phyloP scores from a whole-genome alignment of 2,329 filamentous ascomycete genomes.

The Pseudocercospora fuligena region DNA sequence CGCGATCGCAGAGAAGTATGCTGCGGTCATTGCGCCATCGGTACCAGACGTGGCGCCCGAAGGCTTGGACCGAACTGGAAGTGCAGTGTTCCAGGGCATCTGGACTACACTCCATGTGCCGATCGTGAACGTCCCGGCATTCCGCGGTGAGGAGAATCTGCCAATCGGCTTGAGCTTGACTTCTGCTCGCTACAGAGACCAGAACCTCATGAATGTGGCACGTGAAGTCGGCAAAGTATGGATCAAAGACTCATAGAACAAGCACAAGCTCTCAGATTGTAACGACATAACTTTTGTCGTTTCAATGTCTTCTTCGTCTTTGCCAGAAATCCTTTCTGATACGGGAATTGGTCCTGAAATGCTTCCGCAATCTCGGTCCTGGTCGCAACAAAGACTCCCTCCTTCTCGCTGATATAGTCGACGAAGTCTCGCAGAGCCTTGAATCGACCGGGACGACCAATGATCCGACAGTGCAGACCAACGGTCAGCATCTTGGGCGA shows the following conservation, averaged over 20 bases:
- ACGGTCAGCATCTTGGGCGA: slow-evolving; percentile 64
- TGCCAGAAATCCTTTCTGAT: slow-evolving; percentile 41
- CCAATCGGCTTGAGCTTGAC: slow-evolving; percentile 64
- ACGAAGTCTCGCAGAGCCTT: slow-evolving; percentile 58
- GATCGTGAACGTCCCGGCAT: slow-evolving; percentile 68
- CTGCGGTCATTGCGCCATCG: slow-evolving; percentile 63
- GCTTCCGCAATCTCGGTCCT: slow-evolving; percentile 58
- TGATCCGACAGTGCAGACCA: slow-evolving; percentile 59
- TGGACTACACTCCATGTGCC: slow-evolving; percentile 60
- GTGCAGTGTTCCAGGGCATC: slow-evolving; percentile 47
- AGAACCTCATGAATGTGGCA: slow-evolving; percentile 48
- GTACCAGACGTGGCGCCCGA: slow-evolving; percentile 64
- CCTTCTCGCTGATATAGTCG: slow-evolving; percentile 58
- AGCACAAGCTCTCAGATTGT: not conserved
- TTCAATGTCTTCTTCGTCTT: slow-evolving; percentile 2
- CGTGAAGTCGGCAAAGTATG: slow-evolving; percentile 48
- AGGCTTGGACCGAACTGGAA: slow-evolving; percentile 60
- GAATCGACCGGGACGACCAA: slow-evolving; percentile 59
- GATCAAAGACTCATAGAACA: not conserved
- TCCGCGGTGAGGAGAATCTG: slow-evolving; percentile 60
- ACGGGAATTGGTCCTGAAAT: slow-evolving; percentile 56
- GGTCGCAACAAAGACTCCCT: slow-evolving; percentile 60
- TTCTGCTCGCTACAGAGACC: slow-evolving; percentile 52
- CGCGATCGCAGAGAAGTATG: slow-evolving; percentile 56
- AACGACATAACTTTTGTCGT: not conserved